Evolutionary conservation across 2,329 filamentous ascomycete species (phyloP).

Genomic region (Pseudocercospora cruenta): DNA sequence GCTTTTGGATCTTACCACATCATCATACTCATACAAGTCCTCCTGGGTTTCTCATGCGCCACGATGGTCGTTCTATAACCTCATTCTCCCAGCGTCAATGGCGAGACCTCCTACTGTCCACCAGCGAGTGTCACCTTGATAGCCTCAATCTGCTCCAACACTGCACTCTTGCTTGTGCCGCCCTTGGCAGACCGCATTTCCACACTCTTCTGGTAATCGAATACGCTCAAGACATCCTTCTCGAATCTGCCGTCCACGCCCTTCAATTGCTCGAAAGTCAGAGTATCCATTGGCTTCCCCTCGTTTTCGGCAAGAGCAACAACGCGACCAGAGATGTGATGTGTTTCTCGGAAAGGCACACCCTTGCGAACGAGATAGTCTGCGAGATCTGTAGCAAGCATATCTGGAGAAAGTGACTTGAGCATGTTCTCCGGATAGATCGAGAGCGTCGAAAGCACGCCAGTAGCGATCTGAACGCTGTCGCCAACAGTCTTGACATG

Average conservation of each 20-base stretch:
- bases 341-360: slow-evolving; percentile 78
- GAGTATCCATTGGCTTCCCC: slow-evolving; percentile 69
- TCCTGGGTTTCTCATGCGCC: background rate
- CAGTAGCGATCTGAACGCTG: slow-evolving; percentile 80
- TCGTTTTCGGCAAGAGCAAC: slow-evolving; percentile 73
- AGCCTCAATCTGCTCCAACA: slow-evolving; percentile 65
- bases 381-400: slow-evolving; percentile 75
- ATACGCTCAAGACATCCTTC: slow-evolving; percentile 69
- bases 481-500: slow-evolving; percentile 79
- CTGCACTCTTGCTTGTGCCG: slow-evolving; percentile 73
- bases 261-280: slow-evolving; percentile 68
- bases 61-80: background rate
- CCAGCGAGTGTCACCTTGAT: slow-evolving; percentile 47
- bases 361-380: slow-evolving; percentile 68
- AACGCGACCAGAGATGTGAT: slow-evolving; percentile 74
- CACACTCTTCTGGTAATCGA: slow-evolving; percentile 82
- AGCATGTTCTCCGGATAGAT: slow-evolving; percentile 75
- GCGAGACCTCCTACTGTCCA: background rate
- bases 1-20: background rate
- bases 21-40: background rate
- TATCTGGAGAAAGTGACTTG: slow-evolving; percentile 76
- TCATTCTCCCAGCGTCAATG: background rate
- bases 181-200: slow-evolving; percentile 78
- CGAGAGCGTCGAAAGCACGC: slow-evolving; percentile 74
- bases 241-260: slow-evolving; percentile 70